Conservation (phyloP, 192 early-diverging fungal genomes). For the Thoreauomyces humboldtii region DNA sequence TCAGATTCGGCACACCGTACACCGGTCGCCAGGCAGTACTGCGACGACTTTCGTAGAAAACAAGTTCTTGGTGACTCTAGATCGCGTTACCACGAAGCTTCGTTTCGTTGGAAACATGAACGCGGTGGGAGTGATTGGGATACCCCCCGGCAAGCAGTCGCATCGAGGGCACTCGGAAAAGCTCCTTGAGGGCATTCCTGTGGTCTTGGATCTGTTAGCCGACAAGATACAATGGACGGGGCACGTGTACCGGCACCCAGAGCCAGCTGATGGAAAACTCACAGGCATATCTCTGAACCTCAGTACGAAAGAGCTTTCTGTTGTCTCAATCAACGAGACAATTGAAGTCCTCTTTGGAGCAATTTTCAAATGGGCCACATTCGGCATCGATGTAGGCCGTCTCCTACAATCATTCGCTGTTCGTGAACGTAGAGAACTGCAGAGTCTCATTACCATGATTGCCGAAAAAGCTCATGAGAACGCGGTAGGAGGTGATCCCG, state of each 20-base stretch:
- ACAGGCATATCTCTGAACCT: conserved; percentile 4
- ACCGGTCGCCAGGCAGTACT: background rate
- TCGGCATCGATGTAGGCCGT: conserved; percentile 53
- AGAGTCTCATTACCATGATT: conserved; percentile 53
- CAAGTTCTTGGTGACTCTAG: conserved; percentile 51
- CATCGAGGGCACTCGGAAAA: conserved; percentile 14
- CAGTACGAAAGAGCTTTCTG: conserved; percentile 30
- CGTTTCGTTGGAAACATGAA: conserved; percentile 54
- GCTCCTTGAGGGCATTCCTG: conserved; percentile 28
- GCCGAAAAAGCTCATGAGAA: conserved; percentile 37
- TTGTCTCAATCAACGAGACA: conserved; percentile 66
- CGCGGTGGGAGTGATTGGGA: conserved; percentile 55
- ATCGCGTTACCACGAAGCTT: conserved; percentile 53
- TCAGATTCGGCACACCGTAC: background rate
- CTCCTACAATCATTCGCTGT: conserved; percentile 49
- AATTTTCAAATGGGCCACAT: conserved; percentile 63
- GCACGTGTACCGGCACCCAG: conserved; percentile 37
- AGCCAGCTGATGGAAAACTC: background rate
- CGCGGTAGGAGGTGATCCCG: conserved; percentile 50
- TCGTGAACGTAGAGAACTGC: conserved; percentile 51
- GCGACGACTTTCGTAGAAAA: conserved; percentile 37
- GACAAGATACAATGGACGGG: conserved; percentile 41
- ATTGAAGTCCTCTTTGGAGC: conserved; percentile 71
- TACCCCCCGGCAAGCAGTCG: conserved; percentile 51
- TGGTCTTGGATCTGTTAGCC: conserved; percentile 32